Evolutionary conservation across 2,329 filamentous ascomycete genomes (phyloP).

Genomic region (Stagonosporopsis tanaceti): DNA sequence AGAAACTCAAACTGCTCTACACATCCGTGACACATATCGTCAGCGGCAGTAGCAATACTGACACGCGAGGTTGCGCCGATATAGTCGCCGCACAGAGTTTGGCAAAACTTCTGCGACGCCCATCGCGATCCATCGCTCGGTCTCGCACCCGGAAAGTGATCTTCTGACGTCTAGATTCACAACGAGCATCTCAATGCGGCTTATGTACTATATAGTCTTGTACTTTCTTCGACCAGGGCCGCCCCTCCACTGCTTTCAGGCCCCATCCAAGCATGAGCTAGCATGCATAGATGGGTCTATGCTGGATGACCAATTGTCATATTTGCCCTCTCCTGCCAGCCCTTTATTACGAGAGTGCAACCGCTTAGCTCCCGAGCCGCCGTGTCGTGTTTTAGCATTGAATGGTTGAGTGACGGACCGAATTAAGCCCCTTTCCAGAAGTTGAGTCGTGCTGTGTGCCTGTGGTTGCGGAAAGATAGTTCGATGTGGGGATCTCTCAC

Average conservation of each 20-base stretch:
- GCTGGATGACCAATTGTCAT: neutral
- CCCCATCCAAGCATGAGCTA: conserved; percentile 1
- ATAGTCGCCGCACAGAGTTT: conserved; percentile 1
- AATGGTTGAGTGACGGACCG: conserved; percentile 9
- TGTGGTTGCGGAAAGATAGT: conserved; percentile 6
- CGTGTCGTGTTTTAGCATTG: conserved; percentile 7
- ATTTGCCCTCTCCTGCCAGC: neutral
- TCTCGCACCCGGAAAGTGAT: neutral
- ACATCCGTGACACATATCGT: neutral
- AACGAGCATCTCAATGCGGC: neutral
- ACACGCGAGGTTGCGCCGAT: neutral
- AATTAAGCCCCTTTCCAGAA: conserved; percentile 16
- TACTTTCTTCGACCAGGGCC: neutral
- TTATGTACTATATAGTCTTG: neutral
- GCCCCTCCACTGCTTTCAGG: neutral
- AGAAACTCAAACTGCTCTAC: neutral
- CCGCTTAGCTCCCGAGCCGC: conserved; percentile 20
- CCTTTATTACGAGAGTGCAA: neutral
- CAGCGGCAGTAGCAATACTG: neutral
- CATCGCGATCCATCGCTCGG: neutral
- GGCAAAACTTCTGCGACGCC: neutral
- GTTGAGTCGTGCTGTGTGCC: neutral
- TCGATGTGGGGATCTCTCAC: conserved; percentile 4
- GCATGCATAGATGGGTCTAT: neutral
- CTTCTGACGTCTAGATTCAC: neutral